Percentiles rank a stretch among this genome's conserved stretches.
phyloP scores from a whole-genome alignment of 345 rosid species.

The Acer campestre region DNA sequence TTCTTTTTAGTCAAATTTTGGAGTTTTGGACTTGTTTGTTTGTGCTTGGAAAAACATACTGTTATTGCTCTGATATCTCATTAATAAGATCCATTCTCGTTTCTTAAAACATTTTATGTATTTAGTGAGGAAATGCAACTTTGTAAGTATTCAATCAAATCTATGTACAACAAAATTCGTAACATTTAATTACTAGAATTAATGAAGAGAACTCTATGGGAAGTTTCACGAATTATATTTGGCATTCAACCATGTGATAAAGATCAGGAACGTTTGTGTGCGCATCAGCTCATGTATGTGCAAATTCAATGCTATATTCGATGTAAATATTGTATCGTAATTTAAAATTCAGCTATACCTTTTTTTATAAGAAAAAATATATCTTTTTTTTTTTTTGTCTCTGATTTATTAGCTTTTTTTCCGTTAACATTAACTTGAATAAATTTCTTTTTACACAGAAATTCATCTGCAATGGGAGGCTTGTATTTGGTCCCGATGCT shows the following conservation, averaged over 20 bases:
- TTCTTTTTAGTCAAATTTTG: neutral
- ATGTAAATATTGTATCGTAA: neutral
- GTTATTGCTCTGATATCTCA: neutral
- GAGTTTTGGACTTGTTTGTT: neutral
- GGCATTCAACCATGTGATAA: neutral
- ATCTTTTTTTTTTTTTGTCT: neutral
- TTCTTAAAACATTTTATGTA: too few relatives aligned
- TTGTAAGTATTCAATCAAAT: neutral
- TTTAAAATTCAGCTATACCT: neutral
- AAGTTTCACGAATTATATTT: neutral
- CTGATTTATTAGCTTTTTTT: neutral
- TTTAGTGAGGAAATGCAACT: neutral
- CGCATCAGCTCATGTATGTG: too few relatives aligned
- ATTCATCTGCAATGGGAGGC: conserved; percentile 46
- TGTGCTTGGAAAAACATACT: neutral
- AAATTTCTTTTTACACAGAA: conserved; percentile 35
- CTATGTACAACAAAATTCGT: neutral
- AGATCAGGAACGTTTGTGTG: neutral
- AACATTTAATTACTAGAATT: neutral
- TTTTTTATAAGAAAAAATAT: neutral
- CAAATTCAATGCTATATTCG: neutral
- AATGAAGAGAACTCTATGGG: neutral
- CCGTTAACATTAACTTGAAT: neutral
- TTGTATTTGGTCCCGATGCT: conserved; percentile 60
- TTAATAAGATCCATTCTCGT: neutral